Percentiles rank a stretch among this genome's conserved stretches.
phyloP scores from a whole-genome alignment of 768 basidiomycete genomes.

The Cubamyces lactineus region DNA sequence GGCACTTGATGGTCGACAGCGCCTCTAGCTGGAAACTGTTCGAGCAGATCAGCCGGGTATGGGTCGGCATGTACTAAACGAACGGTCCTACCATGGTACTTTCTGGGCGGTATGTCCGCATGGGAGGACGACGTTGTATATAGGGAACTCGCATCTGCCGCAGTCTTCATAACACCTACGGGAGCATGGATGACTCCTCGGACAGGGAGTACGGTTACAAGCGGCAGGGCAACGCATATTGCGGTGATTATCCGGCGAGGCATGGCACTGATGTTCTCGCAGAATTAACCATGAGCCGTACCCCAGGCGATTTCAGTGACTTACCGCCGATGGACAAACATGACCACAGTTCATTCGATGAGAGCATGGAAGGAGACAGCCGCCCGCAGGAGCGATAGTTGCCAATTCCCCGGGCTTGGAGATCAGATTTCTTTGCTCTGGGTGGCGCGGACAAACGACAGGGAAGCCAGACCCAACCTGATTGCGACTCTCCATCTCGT shows the following conservation, averaged over 20 bases:
- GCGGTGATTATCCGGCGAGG: constrained; percentile 60
- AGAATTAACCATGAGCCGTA: background rate
- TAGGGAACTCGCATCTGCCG: constrained; percentile 53
- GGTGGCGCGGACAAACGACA: constrained; percentile 59
- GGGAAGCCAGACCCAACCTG: constrained; percentile 58
- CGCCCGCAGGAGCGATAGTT: constrained; percentile 60
- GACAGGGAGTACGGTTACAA: constrained; percentile 55
- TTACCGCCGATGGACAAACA: constrained; percentile 62
- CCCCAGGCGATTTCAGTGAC: background rate
- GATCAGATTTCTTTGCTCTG: constrained; percentile 43
- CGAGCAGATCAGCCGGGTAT: background rate
- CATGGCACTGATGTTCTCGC: constrained; percentile 53
- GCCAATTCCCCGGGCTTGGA: constrained; percentile 56
- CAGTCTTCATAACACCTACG: constrained; percentile 55
- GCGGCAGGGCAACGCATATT: constrained; percentile 48
- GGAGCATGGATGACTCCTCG: constrained; percentile 59
- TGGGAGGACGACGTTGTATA: constrained; percentile 51
- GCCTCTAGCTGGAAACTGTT: constrained; percentile 33
- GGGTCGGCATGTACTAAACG: background rate
- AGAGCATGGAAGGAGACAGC: constrained; percentile 59
- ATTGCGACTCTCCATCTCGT: constrained; percentile 54
- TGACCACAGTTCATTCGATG: constrained; percentile 62
- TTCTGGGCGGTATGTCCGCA: constrained; percentile 54
- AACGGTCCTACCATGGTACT: constrained; percentile 34
- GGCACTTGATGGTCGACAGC: constrained; percentile 31